These are phyloP conservation scores for Ailanthus altissimus DNA, from an alignment of 345 rosid genomes.

Conservation along the genomic window DNA sequence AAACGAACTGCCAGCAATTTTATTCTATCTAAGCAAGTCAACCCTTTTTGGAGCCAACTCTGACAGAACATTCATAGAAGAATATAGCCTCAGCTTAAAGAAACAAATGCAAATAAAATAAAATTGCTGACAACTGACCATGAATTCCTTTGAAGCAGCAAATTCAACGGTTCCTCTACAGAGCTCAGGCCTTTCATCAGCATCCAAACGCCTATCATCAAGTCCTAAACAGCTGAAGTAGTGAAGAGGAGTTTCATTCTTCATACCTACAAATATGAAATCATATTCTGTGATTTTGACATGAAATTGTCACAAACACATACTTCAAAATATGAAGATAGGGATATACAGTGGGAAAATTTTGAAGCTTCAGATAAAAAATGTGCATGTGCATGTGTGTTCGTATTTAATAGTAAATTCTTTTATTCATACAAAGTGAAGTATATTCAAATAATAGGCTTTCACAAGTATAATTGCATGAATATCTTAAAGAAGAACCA, in stretches of 20 bases:
- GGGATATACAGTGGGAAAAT: neutral
- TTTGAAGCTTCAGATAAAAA: neutral
- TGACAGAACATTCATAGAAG: neutral
- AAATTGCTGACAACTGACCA: slow-evolving; percentile 49
- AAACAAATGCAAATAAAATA: neutral
- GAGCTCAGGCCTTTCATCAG: slow-evolving; percentile 62
- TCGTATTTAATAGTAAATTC: neutral
- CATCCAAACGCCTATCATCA: slow-evolving; percentile 60
- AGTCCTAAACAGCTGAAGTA: slow-evolving; percentile 57
- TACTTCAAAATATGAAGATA: neutral
- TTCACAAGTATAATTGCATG: neutral
- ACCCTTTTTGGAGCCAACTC: neutral
- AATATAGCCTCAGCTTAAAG: neutral
- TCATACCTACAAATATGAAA: neutral
- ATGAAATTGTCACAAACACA: neutral
- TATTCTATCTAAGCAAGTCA: neutral
- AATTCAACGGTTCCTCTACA: slow-evolving; percentile 65
- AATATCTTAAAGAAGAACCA: neutral
- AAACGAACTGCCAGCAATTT: neutral
- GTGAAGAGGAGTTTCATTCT: slow-evolving; percentile 51
- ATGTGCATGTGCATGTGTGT: neutral
- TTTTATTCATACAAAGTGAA: neutral
- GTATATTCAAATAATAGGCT: neutral
- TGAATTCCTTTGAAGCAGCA: slow-evolving; percentile 81
- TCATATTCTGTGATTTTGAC: neutral